These are phyloP conservation scores for Lepidium aucheri DNA, from an alignment of 345 rosid genomes.

Conservation along the genomic window DNA sequence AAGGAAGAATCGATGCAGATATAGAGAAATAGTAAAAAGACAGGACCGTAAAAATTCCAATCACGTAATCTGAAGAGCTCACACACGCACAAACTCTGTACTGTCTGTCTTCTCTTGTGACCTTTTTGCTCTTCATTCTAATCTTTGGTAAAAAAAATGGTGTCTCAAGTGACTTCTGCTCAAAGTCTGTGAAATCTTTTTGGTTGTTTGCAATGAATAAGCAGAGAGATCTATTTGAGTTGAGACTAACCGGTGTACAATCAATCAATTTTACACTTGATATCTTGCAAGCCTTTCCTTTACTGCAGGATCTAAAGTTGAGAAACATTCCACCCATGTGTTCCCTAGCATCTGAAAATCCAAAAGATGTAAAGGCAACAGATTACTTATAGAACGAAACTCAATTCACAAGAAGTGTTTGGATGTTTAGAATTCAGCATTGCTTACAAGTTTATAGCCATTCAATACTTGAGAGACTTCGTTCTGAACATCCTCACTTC, in stretches of 20 bases:
- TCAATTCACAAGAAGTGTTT: not conserved
- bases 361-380: not conserved
- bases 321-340: slow-evolving; percentile 81
- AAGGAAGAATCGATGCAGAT: slow-evolving; percentile 7
- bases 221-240: not conserved
- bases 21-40: not conserved
- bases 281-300: slow-evolving; percentile 83
- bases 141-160: slow-evolving; percentile 16
- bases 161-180: slow-evolving; percentile 9
- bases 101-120: slow-evolving; percentile 6
- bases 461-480: slow-evolving; percentile 88
- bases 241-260: slow-evolving; percentile 5
- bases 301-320: slow-evolving; percentile 78
- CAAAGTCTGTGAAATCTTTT: slow-evolving; percentile 5
- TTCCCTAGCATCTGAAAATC: slow-evolving; percentile 67
- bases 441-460: slow-evolving; percentile 79
- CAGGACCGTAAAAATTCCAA: not conserved
- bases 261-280: slow-evolving; percentile 38
- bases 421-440: not conserved
- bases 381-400: not conserved
- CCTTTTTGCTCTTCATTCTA: slow-evolving; percentile 9
- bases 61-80: slow-evolving; percentile 13
- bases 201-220: slow-evolving; percentile 5
- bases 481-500: slow-evolving; percentile 68
- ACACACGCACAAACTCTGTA: slow-evolving; percentile 16